These are phyloP conservation scores for Choiromyces venosus DNA, from an alignment of 495 filamentous ascomycete species.

Conservation along the genomic window DNA sequence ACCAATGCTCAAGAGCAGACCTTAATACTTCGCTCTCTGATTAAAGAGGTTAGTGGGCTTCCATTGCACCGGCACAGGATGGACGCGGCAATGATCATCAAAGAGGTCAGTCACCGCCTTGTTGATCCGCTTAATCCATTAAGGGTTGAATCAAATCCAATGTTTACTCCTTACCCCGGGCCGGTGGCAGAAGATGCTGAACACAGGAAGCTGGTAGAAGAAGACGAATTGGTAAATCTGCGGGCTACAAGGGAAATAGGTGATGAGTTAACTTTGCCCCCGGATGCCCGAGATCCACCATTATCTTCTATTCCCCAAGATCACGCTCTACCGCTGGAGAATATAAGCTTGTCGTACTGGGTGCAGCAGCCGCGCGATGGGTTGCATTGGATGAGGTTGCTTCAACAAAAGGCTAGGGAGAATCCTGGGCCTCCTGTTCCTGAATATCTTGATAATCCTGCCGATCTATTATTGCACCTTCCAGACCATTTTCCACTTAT, in stretches of 20 bases:
- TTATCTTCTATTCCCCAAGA: neutral
- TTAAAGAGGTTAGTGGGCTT: constrained; percentile 12
- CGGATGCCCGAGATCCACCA: constrained; percentile 3
- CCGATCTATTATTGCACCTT: constrained; percentile 21
- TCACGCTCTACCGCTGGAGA: neutral
- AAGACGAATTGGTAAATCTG: neutral
- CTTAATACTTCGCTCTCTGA: neutral
- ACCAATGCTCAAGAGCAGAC: neutral
- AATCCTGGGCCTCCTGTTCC: constrained; percentile 6
- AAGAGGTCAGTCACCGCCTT: constrained; percentile 8
- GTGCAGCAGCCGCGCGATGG: neutral
- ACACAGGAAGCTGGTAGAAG: neutral
- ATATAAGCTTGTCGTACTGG: constrained; percentile 10
- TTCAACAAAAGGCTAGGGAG: neutral
- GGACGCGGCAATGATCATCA: constrained; percentile 24
- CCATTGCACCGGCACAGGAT: constrained; percentile 20
- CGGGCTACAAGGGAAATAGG: constrained; percentile 2
- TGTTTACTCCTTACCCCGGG: constrained; percentile 4
- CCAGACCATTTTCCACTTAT: constrained; percentile 19
- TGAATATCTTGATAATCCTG: constrained; percentile 25
- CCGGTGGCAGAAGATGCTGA: neutral
- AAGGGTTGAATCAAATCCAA: constrained; percentile 10
- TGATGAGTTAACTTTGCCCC: neutral
- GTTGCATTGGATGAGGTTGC: neutral
- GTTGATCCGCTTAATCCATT: neutral